These are phyloP conservation scores for Kodamaea nitidulidarum DNA, from an alignment of 805 yeast species.

Conservation along the genomic window DNA sequence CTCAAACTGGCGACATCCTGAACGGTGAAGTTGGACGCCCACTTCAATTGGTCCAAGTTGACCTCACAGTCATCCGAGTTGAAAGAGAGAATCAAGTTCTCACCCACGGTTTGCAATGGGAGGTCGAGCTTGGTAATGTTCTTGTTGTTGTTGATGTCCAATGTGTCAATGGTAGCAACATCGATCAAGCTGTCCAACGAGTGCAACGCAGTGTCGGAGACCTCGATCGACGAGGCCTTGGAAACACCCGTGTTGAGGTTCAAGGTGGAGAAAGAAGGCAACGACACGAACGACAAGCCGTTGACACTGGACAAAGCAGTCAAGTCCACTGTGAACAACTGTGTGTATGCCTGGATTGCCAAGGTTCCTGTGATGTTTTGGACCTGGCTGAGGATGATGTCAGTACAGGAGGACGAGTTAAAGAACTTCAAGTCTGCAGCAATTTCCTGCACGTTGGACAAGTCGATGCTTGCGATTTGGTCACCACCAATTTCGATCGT, in stretches of 20 bases:
- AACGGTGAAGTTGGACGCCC: slow-evolving; percentile 43
- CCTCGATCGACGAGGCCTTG: slow-evolving; percentile 28
- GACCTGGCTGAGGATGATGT: slow-evolving; percentile 28
- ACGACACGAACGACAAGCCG: slow-evolving; percentile 33
- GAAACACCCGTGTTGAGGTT: slow-evolving; percentile 36
- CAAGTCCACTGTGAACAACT: slow-evolving; percentile 35
- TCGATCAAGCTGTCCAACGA: slow-evolving; percentile 31
- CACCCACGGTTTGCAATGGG: slow-evolving; percentile 29
- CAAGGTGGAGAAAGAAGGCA: slow-evolving; percentile 39
- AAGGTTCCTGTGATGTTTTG: slow-evolving; percentile 34
- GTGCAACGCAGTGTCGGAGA: slow-evolving; percentile 41
- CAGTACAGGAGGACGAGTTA: slow-evolving; percentile 38
- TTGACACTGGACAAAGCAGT: slow-evolving; percentile 26
- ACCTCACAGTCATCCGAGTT: slow-evolving; percentile 35
- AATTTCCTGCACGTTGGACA: slow-evolving; percentile 18
- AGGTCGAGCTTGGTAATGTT: slow-evolving; percentile 36
- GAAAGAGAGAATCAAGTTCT: slow-evolving; percentile 37
- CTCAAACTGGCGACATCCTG: slow-evolving; percentile 36
- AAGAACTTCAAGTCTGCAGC: slow-evolving; percentile 29
- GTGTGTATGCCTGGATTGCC: slow-evolving; percentile 34
- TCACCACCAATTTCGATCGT: slow-evolving; percentile 33
- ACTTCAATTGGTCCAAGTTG: slow-evolving; percentile 31
- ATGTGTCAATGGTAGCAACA: slow-evolving; percentile 28
- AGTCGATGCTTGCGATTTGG: slow-evolving; percentile 18
- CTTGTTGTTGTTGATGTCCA: slow-evolving; percentile 42